phyloP scores from a whole-genome alignment of 2,329 filamentous ascomycete species.

The Niveomyces coronatus region DNA sequence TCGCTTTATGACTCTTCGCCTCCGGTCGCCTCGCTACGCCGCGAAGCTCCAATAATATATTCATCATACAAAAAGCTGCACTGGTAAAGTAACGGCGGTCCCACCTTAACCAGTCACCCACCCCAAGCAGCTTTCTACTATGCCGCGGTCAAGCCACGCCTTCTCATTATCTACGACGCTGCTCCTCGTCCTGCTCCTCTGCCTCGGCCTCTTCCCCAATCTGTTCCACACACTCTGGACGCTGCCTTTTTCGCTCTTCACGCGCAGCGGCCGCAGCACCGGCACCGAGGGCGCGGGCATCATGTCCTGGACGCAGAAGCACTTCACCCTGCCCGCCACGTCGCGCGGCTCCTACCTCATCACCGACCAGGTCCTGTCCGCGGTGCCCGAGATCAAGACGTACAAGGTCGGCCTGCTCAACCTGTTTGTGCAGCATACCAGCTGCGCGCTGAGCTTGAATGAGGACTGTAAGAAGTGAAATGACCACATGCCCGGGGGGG shows the following conservation, averaged over 20 bases:
- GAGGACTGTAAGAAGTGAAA: conserved; percentile 59
- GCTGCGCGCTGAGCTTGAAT: conserved; percentile 80
- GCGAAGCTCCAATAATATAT: too few relatives aligned
- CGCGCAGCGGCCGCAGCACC: conserved; percentile 21
- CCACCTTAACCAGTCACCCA: conserved; percentile 10
- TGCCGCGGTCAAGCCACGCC: conserved; percentile 30
- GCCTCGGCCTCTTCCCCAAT: conserved; percentile 41
- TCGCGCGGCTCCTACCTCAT: conserved; percentile 82
- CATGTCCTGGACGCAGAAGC: conserved; percentile 78
- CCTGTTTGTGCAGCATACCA: conserved; percentile 92
- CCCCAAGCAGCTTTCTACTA: conserved; percentile 18
- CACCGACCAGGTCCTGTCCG: conserved; percentile 60
- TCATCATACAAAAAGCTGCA: not conserved
- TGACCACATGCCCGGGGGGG: too few relatives aligned
- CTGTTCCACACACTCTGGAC: conserved; percentile 43
- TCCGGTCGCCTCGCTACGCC: too few relatives aligned
- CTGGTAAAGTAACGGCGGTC: not conserved
- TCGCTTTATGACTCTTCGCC: too few relatives aligned
- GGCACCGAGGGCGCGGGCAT: conserved; percentile 18
- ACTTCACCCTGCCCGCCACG: conserved; percentile 65
- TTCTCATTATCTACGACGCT: conserved; percentile 30
- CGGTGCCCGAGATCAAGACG: conserved; percentile 66
- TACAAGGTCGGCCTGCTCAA: conserved; percentile 84
- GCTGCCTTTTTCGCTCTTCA: conserved; percentile 33
- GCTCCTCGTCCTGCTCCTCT: conserved; percentile 35